Evolutionary conservation across 805 yeast genomes (phyloP), one percentile per base, ranked within the genome.

Genomic region (Yarrowia sp.): DNA sequence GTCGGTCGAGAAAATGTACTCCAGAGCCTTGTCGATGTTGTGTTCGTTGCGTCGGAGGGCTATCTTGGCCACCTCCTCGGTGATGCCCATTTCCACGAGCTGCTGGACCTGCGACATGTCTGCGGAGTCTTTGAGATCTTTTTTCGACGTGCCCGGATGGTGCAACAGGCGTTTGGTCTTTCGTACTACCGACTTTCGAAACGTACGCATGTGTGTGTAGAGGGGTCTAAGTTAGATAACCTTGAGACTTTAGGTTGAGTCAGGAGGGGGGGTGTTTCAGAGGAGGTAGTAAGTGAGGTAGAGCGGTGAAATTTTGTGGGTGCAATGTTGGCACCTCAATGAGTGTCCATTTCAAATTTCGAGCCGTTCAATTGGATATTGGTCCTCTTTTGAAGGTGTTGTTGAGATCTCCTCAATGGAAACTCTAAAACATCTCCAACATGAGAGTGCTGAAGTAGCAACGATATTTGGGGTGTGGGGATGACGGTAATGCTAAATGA

Each of bases 81-180:
- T 38, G 38, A 61, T 61, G 42, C 66, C 66, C 66, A 61, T 61
- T 36, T 61, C 66, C 19, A 61, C 15, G 30, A 61, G 44, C 24
- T 61, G 66, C 66, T 36, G 46, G 30, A 61, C 24, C 24, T 47
- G 55, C 1, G 53, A 46, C 66, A 61, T 61, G 55, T 44, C 55
- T 14, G 38, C 7, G 15, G 50, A 8, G 49, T 13, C 19, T 2
- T n/a, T 33, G 30, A 10, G 40, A 24, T 24, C 30, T 17, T 34
- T 55, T 33, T 55, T 55, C 19, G 63, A 40, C 38, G 46, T 14
- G 20, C 47, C 47, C 47, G 19, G 46, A 19, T 55, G 46, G 63
- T 55, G 39, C 40, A 55, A 55, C 63, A 55, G 39, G 13, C 47
- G 38, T 43, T 42, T 58, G 10, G 64, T 58, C 50, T 58, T 58